Conservation (phyloP, 441 rosid genomes). For the Erodium texanum region DNA sequence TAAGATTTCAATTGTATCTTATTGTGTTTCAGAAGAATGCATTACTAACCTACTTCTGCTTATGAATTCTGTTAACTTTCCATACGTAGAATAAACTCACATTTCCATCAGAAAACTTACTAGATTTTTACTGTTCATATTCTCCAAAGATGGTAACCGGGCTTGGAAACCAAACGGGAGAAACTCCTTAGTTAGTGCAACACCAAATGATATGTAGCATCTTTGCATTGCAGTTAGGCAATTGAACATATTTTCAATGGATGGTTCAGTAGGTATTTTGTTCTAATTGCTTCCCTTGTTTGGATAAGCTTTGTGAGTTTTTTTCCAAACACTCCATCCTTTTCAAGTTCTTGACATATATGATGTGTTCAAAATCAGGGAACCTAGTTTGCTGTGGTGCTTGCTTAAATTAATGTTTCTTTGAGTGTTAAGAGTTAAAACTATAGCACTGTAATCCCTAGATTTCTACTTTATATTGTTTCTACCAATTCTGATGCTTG, state of each 20-base stretch:
- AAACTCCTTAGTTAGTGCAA: not conserved
- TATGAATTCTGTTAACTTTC: conserved; percentile 4
- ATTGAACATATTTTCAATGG: not conserved
- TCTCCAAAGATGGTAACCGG: not conserved
- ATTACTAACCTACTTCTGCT: not conserved
- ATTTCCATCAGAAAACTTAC: not conserved
- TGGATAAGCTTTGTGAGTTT: not conserved
- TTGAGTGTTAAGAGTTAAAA: not conserved
- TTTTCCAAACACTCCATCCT: not conserved
- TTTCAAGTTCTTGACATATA: not conserved
- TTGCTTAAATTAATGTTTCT: not conserved
- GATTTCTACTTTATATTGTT: not conserved
- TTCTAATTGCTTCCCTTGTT: not conserved
- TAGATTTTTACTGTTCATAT: not conserved
- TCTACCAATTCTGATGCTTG: not conserved
- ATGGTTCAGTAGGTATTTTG: not conserved
- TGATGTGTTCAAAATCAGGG: not conserved
- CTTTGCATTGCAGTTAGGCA: not conserved
- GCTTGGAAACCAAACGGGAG: not conserved
- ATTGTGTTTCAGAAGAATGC: not conserved
- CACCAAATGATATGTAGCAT: not conserved
- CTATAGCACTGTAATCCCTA: not conserved
- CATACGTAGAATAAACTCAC: not conserved
- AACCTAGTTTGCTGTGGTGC: not conserved
- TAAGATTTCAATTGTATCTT: conserved; percentile 23